Percentiles rank a stretch among this genome's conserved stretches.
Evolutionary conservation across 805 yeast species (phyloP).

Genomic region (Yamadazyma paraphyllophila): DNA sequence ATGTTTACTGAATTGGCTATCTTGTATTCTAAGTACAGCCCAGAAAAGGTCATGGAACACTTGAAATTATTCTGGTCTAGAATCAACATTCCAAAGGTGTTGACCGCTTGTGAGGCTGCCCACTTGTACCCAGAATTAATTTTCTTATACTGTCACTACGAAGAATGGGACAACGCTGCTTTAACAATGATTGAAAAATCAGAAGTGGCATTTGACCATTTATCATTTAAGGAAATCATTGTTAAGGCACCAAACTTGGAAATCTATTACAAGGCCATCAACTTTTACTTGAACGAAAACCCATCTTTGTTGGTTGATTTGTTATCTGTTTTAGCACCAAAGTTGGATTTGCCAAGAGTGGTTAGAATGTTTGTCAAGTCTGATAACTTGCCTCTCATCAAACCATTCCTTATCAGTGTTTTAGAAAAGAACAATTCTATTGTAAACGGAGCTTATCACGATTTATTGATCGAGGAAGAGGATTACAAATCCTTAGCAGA

Average conservation of each 20-base stretch:
- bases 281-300: slow-evolving; percentile 88
- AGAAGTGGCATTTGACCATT: slow-evolving; percentile 89
- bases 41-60: slow-evolving; percentile 92
- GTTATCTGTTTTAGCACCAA: slow-evolving; percentile 77
- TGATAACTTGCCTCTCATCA: slow-evolving; percentile 93
- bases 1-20: slow-evolving; percentile 97
- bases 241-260: slow-evolving; percentile 95
- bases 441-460: slow-evolving; percentile 94
- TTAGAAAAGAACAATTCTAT: slow-evolving; percentile 85
- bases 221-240: slow-evolving; percentile 89
- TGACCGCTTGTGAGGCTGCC: slow-evolving; percentile 87
- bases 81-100: slow-evolving; percentile 94
- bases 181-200: slow-evolving; percentile 94
- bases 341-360: slow-evolving; percentile 91
- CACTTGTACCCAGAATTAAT: slow-evolving; percentile 96
- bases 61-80: slow-evolving; percentile 97
- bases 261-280: slow-evolving; percentile 94
- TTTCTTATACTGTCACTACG: slow-evolving; percentile 95
- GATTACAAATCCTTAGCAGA: slow-evolving; percentile 87
- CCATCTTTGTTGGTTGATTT: slow-evolving; percentile 88
- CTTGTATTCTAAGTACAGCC: slow-evolving; percentile 85
- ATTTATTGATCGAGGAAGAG: slow-evolving; percentile 91
- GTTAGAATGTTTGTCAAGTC: slow-evolving; percentile 92
- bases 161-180: slow-evolving; percentile 99
- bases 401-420: slow-evolving; percentile 90